phyloP scores from a whole-genome alignment of 768 basidiomycete genomes.

The Cubamyces sp. region DNA sequence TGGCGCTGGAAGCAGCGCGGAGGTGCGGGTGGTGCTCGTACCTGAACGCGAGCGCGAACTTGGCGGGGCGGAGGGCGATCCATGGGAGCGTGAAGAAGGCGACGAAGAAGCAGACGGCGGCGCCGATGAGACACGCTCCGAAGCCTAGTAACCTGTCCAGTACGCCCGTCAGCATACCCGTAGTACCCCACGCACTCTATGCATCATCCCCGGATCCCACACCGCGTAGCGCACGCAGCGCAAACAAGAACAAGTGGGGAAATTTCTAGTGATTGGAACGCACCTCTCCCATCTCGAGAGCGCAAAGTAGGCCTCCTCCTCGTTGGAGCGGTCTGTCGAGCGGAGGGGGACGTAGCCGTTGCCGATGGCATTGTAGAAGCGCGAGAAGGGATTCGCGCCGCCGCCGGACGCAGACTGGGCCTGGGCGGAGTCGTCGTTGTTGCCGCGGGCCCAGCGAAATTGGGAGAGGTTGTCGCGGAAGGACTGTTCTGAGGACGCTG shows the following conservation, averaged over 20 bases:
- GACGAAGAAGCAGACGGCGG: slow-evolving; percentile 91
- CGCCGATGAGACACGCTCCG: slow-evolving; percentile 85
- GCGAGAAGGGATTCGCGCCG: slow-evolving; percentile 55
- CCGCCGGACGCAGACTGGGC: slow-evolving; percentile 34
- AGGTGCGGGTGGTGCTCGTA: slow-evolving; percentile 31
- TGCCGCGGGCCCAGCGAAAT: slow-evolving; percentile 83
- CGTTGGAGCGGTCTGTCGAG: slow-evolving; percentile 80
- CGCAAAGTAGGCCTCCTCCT: slow-evolving; percentile 96
- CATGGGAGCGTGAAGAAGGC: slow-evolving; percentile 83
- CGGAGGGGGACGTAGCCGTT: slow-evolving; percentile 89
- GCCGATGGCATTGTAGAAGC: slow-evolving; percentile 86
- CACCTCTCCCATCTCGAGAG: slow-evolving; percentile 93
- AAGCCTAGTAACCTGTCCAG: slow-evolving; percentile 81
- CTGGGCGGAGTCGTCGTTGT: slow-evolving; percentile 68
- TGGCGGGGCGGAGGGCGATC: slow-evolving; percentile 75
- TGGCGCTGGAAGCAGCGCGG: not conserved
- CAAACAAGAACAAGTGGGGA: slow-evolving; percentile 92
- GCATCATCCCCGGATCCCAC: slow-evolving; percentile 40
- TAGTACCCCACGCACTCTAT: slow-evolving; percentile 28
- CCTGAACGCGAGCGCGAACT: slow-evolving; percentile 92
- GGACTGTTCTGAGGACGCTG: slow-evolving; percentile 54
- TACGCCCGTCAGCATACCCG: not conserved
- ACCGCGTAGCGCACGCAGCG: slow-evolving; percentile 68
- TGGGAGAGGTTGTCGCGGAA: slow-evolving; percentile 80
- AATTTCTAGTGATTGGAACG: slow-evolving; percentile 51